Percentiles rank a stretch among this genome's conserved stretches.
phyloP scores from a whole-genome alignment of 2,329 filamentous ascomycete genomes.

The Fusarium subtropicale region DNA sequence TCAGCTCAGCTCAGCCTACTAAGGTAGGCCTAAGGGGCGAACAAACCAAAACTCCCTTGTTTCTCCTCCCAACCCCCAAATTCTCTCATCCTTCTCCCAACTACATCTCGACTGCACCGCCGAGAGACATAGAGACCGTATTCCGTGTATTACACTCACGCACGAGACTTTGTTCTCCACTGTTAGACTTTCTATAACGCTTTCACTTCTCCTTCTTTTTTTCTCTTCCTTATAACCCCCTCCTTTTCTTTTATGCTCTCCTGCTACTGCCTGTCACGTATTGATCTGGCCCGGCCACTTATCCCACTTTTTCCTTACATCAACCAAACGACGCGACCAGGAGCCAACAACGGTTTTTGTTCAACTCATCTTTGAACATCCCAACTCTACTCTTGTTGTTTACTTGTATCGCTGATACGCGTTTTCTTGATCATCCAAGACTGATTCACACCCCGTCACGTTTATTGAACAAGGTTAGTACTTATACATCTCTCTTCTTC shows the following conservation, averaged over 20 bases:
- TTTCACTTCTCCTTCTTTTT: slow-evolving; percentile 11
- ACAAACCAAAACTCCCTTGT: slow-evolving; percentile 22
- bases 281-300: slow-evolving; percentile 7
- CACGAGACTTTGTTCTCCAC: slow-evolving; percentile 39
- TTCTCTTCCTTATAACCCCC: slow-evolving; percentile 12
- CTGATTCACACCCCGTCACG: slow-evolving; percentile 17
- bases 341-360: slow-evolving; percentile 6
- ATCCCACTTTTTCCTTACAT: slow-evolving; percentile 41
- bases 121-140: neutral
- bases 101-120: slow-evolving; percentile 3
- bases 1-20: slow-evolving; percentile 6
- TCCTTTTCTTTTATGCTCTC: slow-evolving; percentile 5
- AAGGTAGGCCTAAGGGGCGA: slow-evolving; percentile 1
- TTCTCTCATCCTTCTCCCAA: slow-evolving; percentile 18
- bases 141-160: slow-evolving; percentile 36
- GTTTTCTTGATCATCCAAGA: slow-evolving; percentile 3
- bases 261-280: slow-evolving; percentile 20
- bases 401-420: slow-evolving; percentile 10
- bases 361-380: slow-evolving; percentile 9
- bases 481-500: neutral
- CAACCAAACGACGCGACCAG: slow-evolving; percentile 34
- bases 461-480: neutral
- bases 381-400: slow-evolving; percentile 11
- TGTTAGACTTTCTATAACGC: slow-evolving; percentile 18
- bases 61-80: slow-evolving; percentile 5